phyloP scores from a whole-genome alignment of 805 yeast species.

The Brettanomyces naardenensis region DNA sequence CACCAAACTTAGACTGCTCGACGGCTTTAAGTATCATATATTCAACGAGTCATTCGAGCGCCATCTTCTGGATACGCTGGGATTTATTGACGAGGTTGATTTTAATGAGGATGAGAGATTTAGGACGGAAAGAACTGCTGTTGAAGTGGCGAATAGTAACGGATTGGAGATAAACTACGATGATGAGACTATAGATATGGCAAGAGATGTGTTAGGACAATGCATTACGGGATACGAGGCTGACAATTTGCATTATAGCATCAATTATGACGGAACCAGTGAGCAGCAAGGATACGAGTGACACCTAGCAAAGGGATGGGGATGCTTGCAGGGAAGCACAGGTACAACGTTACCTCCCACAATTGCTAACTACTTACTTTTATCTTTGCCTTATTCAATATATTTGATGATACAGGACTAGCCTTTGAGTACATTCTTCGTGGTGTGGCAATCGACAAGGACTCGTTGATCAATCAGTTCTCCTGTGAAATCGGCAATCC shows the following conservation, averaged over 20 bases:
- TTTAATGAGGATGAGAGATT: constrained; percentile 17
- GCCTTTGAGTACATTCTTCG: too few relatives aligned
- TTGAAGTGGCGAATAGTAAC: constrained; percentile 32
- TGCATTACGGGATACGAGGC: constrained; percentile 73
- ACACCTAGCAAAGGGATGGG: not conserved
- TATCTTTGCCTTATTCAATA: too few relatives aligned
- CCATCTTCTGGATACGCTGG: constrained; percentile 29
- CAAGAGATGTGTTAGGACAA: constrained; percentile 61
- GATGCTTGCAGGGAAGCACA: not conserved
- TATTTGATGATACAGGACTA: too few relatives aligned
- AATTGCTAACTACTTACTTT: too few relatives aligned
- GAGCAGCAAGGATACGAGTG: not conserved
- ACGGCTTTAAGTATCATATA: constrained; percentile 13
- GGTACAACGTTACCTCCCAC: too few relatives aligned
- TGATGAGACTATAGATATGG: constrained; percentile 55
- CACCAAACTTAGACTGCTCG: constrained; percentile 13
- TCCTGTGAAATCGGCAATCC: constrained; percentile 22
- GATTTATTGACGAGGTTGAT: constrained; percentile 12
- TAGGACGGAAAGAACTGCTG: constrained; percentile 21
- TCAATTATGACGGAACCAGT: constrained; percentile 34
- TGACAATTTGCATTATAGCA: constrained; percentile 61
- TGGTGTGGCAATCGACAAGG: too few relatives aligned
- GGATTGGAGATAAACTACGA: constrained; percentile 59
- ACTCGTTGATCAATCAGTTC: too few relatives aligned
- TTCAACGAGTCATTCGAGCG: constrained; percentile 18